Base-by-base conservation (phyloP, 495 filamentous ascomycete genomes). In the Podospora sp. region DNA sequence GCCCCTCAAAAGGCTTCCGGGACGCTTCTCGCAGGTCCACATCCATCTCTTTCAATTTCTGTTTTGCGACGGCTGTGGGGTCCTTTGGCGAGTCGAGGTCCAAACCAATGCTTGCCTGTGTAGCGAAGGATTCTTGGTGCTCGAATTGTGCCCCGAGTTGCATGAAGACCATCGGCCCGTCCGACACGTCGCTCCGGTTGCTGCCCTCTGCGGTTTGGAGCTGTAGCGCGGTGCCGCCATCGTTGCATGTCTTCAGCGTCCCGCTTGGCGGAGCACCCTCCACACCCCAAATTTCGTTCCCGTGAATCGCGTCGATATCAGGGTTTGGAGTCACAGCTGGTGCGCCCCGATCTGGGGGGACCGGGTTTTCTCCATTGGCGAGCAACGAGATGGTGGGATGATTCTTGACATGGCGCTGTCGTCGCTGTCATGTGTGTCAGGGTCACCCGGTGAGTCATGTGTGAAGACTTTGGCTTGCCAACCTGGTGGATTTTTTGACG, bases 171-270 rank as follows among this genome's bases (percentile, higher is more conserved):
- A 18, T 16, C 11, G 60, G 60, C 24, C 27, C 20, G 11, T 4
- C 27, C 20, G 22, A 49, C 22, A 27, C 60, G 3, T 51, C 33
- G 20, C 18, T 11, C 1, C 6, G 35, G 3, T 12, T 20, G 40
- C 0, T 22, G 20, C 51, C 22, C n/a, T 62, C 60, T 5, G 6
- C 33, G 16, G 12, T 20, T 6, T 49, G 12, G 12, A 52, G 14
- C 2, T 29, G 46, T 24, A 63, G 61, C 7, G 2, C 40, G 24
- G 20, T 21, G 9, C 61, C 46, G 0, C 61, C 61, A 29, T 63
- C 61, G 61, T 63, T 33, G 46, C 61, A 63, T 7, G 46, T 63
- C 61, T 1, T 63, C 8, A 63, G 46, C 12, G 61, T 25, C 24
- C 46, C 46, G 11, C 9, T 7, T 27, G 20, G 12, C 0, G 61